Base-by-base conservation (phyloP, 805 yeast species). In the Saturnispora silvae region DNA sequence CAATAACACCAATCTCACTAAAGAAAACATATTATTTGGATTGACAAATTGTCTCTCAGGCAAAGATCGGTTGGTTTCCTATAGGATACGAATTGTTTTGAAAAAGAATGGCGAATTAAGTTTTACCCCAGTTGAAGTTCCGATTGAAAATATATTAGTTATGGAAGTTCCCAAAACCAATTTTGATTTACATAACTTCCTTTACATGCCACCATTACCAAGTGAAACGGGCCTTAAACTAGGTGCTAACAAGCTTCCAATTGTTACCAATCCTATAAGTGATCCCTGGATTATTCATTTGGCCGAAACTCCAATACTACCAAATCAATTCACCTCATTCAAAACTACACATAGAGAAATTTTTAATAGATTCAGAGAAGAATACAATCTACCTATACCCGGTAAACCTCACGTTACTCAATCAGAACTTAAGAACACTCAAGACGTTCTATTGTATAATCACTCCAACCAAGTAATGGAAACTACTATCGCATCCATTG, bases 401-500 rank as follows among this genome's bases (percentile, higher is more conserved):
- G 50, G 47, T 4, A 7, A 46, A 30, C 20, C 27, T 5, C 26
- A n/a, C 8, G 19, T 17, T 20, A 6, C 10, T 7, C 16, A 15
- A 5, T 9, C 20, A 6, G 23, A 37, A 20, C 22, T 11, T 15
- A 27, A 23, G 10, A 31, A 31, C 27, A 22, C 31, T 20, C 30
- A 43, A 13, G 97, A 89, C 51, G 94, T 85, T 14, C 63, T 89
- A 3, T 48, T 89, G 3, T 68, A 71, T 48, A 84, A 84, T 51
- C 56, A 69, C 5, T 67, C 73, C 1, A 66, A 66, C 6, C 72
- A 73, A 40, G 51, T 85, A 13, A 71, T 78, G 58, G 98, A 89
- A 56, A 94, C 95, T 0, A 74, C 92, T 2, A 77, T 85, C 14
- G 76, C 92, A 11, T 84, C 81, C 48, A 67, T 87, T 9, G 96